Evolutionary conservation across 2,329 filamentous ascomycete genomes (phyloP).

Genomic region (Rachicladosporium sp.): DNA sequence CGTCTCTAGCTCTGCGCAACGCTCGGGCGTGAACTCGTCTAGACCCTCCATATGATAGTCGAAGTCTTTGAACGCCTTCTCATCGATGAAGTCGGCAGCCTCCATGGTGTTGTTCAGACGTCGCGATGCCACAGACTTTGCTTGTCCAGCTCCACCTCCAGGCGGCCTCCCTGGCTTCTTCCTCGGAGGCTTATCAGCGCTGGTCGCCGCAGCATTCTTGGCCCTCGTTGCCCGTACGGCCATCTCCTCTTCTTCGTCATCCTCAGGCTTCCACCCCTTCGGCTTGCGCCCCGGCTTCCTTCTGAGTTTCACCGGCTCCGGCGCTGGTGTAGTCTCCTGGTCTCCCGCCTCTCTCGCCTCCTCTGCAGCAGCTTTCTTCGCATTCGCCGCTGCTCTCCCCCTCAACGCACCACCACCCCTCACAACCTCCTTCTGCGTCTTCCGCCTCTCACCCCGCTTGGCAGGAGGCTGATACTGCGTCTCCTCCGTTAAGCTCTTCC

Average conservation of each 20-base stretch:
- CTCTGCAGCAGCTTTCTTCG: slow-evolving; percentile 11
- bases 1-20: slow-evolving; percentile 87
- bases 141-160: slow-evolving; percentile 39
- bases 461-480: slow-evolving; percentile 93
- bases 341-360: slow-evolving; percentile 6
- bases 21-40: slow-evolving; percentile 78
- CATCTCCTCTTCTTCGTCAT: slow-evolving; percentile 18
- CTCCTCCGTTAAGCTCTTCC: slow-evolving; percentile 86
- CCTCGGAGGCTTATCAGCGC: slow-evolving; percentile 19
- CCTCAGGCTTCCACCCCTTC: slow-evolving; percentile 23
- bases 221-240: slow-evolving; percentile 17
- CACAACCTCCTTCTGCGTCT: slow-evolving; percentile 38
- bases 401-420: slow-evolving; percentile 24
- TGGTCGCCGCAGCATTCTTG: slow-evolving; percentile 13
- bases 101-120: slow-evolving; percentile 77
- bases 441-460: slow-evolving; percentile 67
- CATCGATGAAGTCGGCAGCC: slow-evolving; percentile 67
- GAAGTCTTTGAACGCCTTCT: slow-evolving; percentile 80
- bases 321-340: slow-evolving; percentile 2
- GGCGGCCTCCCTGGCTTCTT: slow-evolving; percentile 34
- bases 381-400: slow-evolving; percentile 14
- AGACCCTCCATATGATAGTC: slow-evolving; percentile 76
- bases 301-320: slow-evolving; percentile 25
- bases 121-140: slow-evolving; percentile 68
- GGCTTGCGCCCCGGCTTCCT: slow-evolving; percentile 37